These are phyloP conservation scores for Cornus controversa DNA, from an alignment of 148 eudicot genomes.

Conservation along the genomic window DNA sequence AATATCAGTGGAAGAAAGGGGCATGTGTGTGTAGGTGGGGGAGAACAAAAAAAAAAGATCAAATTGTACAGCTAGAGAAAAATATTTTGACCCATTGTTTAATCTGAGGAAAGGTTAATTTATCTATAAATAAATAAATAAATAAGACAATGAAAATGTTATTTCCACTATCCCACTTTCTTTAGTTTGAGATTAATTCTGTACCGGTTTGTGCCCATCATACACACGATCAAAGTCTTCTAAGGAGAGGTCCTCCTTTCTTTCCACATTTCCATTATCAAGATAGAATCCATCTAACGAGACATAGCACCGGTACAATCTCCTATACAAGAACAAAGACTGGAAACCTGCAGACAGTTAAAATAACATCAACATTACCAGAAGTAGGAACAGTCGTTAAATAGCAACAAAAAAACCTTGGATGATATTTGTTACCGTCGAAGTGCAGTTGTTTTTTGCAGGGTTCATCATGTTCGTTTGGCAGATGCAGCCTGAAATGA, in stretches of 20 bases:
- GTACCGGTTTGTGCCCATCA: constrained; percentile 86
- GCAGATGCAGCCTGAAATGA: constrained; percentile 41
- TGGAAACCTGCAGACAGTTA: constrained; percentile 61
- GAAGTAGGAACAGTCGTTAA: not conserved
- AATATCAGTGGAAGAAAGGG: not conserved
- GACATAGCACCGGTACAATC: constrained; percentile 82
- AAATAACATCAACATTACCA: not conserved
- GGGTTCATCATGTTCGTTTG: constrained; percentile 35
- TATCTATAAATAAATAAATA: not conserved
- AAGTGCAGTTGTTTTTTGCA: constrained; percentile 48
- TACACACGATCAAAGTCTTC: constrained; percentile 61
- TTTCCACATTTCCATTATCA: constrained; percentile 81
- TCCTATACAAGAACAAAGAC: constrained; percentile 77
- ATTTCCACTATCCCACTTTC: not conserved
- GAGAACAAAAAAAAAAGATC: not conserved
- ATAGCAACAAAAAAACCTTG: not conserved
- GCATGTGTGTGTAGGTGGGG: not conserved
- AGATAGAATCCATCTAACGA: constrained; percentile 65
- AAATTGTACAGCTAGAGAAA: not conserved
- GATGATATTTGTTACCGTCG: constrained; percentile 53
- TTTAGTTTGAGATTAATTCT: not conserved
- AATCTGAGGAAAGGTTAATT: not conserved
- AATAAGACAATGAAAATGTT: not conserved
- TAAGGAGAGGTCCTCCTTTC: constrained; percentile 52
- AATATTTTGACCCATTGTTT: not conserved